Evolutionary conservation across 495 filamentous ascomycete genomes (phyloP), one percentile per base, ranked within the genome.

Genomic region (Neurospora hispaniola): DNA sequence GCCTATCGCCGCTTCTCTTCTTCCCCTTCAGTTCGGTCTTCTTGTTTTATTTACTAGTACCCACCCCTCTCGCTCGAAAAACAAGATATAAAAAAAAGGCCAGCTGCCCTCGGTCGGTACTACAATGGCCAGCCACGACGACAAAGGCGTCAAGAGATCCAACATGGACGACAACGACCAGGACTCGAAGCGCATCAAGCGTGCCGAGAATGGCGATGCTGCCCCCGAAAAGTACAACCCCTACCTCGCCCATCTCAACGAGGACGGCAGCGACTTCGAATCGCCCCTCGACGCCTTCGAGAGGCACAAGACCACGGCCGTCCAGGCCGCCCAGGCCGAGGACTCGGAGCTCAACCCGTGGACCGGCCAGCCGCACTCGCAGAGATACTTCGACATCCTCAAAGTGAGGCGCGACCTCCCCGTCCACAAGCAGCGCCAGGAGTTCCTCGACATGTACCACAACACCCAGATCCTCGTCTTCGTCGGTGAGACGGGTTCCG

Each of bases 401-500:
- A 87, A 95, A 82, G 87, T 86, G 70, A 88, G 96, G 73, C 89
- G 95, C 76, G 90, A 93, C 75, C 87, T 99, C 54, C 96, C 96
- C 23, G 95, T 99, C 38, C 89, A 94, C 80, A 87, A 90, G 73
- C 96, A 99, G 80, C 90, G 94, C 79, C 91, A 96, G 81, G 94
- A 98, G 80, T 99, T 99, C 82, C 85, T 99, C 46, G 86, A 93
- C 75, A 87, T 94, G 76, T 99, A 96, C 82, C 96, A 98, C 74
- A 89, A 91, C 79, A 91, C 90, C 12, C 96, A 98, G 80, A 97
- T 98, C 74, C 88, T 99, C 38, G 96, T 99, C 78, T 97, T 99
- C 78, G 96, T 99, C 73, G 96, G 96, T 84, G 96, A 99, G 85
- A 99, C 96, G 3, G 96, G 96, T 90, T 99, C 96, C 76, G 96